A percentile compares a stretch with the other conserved stretches of the same genome.
Evolutionary conservation across 2,329 filamentous ascomycete genomes (phyloP).

Genomic region (Fusarium bactridioides): DNA sequence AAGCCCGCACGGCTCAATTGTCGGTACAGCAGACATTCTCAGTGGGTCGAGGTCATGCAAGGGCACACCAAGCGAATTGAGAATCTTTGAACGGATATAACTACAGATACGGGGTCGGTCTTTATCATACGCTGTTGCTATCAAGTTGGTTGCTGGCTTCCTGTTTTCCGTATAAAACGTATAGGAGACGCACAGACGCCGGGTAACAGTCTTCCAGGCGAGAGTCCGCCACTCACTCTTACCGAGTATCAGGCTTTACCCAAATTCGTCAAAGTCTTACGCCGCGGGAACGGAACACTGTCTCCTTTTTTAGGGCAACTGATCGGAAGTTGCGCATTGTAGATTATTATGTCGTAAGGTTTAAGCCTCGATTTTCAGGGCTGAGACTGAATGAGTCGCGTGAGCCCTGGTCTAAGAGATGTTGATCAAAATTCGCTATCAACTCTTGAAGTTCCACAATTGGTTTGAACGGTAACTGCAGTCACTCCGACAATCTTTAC

Average conservation of each 20-base stretch:
- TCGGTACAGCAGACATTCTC: not conserved
- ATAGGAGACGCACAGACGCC: not conserved
- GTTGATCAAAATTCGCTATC: not conserved
- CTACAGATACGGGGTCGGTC: accelerated
- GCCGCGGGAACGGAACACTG: not conserved
- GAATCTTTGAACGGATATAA: not conserved
- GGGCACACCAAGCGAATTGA: too few species aligned
- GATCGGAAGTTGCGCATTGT: not conserved
- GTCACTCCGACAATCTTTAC: not conserved
- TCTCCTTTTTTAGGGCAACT: not conserved
- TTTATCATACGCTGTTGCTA: not conserved
- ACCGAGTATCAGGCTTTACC: too few species aligned
- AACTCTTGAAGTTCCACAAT: too few species aligned
- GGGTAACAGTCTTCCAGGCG: not conserved
- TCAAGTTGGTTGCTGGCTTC: not conserved
- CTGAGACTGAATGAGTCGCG: not conserved
- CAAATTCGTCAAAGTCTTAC: not conserved
- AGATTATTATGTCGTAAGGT: too few species aligned
- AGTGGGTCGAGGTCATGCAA: not conserved
- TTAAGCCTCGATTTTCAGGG: not conserved
- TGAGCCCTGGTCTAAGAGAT: not conserved
- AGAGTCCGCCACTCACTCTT: not conserved
- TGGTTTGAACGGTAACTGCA: accelerated
- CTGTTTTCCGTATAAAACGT: not conserved
- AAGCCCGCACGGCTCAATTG: not conserved